Base-by-base conservation (phyloP, 169 alveolate genomes). In the Cyclospora cayetanensis region DNA sequence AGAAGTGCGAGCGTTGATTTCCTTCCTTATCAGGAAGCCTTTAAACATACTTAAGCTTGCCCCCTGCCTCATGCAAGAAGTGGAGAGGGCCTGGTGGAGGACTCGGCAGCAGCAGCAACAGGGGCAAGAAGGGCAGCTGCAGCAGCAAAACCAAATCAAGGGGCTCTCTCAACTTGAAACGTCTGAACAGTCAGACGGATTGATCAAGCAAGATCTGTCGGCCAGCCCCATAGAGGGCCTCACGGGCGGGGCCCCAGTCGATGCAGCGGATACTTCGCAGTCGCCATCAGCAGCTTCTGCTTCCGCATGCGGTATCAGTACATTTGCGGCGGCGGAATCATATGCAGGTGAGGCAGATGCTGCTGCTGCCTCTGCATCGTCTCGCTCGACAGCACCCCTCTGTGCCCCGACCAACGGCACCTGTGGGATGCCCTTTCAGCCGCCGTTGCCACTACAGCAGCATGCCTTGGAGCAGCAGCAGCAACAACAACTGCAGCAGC, bases 31-130 rank as follows among this genome's bases (percentile, higher is more conserved):
- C 22, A 34, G 80, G 50, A 68, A 46, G 80, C 80, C 80, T 27
- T 39, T 68, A 9, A 31, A 18, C 29, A 68, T 34, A 18, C 5
- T 39, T 1, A 68, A 68, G 25, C 43, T 68, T 25, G 39, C 80
- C 18, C 80, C 80, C 2, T 68, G 80, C 35, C n/a, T 68, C 29
- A 68, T 68, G 80, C 29, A 25, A 4, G 80, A 68, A 27, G 80
- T 68, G 5, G 80, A 68, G 25, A 25, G 80, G 80, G 80, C 80
- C 50, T 68, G 80, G 80, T 68, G 80, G 80, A 3, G 7, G 50
- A 25, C 80, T 2, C 29, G 35, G 80, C 80, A 68, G 80, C 80
- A 68, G 80, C 80, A 68, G 80, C 80, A 68, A 46, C 80, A 68
- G 80, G 27, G 7, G 80, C 80, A 68, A 46, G 22, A 46, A 15